Base-by-base conservation (phyloP, 345 rosid genomes). In the Anacardium occidentale region DNA sequence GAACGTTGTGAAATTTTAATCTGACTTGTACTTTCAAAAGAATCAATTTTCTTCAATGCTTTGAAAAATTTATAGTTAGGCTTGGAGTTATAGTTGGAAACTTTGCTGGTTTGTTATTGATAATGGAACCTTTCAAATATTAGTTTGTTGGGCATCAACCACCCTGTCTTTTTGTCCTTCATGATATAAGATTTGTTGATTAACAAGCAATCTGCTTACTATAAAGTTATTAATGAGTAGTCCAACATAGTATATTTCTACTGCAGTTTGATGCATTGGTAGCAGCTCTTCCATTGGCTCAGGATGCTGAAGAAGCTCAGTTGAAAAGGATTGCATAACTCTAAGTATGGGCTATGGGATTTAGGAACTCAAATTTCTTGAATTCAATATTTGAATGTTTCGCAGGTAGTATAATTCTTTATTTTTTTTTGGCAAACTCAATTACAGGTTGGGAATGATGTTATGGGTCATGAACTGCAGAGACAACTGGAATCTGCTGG, bases 291-390 rank as follows among this genome's bases (percentile, higher is more conserved):
- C 99, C 99, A 18, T 79, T 93, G 75, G 71, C 91, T 1, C 94
- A 91, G 80, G 97, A 94, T 69, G 96, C 96, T 44, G 97, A 92
- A 83, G 97, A 89, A 84, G 97, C 89, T 81, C 99, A 92, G 78
- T 75, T 91, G 66, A 86, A 86, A 83, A 86, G 87, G 81, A 92
- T 92, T 64, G 88, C 90, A 0, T 81, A 95, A 76, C 89, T 91
- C 24, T 96, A 90, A 90, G 97, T 88, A 59, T 29, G 55, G 24
- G 21, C 69, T 21, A 26, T 1, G 48, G 18, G 55, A 29, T 61
- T 59, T 1, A 48, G 48, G 45, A 21, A 29, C 58, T 74, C 22
- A 54, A 34, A 37, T 32, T 21, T 58, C 25, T 66, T 45, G 51
- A 13, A 55, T 72, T 54, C 56, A 25, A 13, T 53, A 24, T 13